Base-by-base conservation (phyloP, 371 early-diverging fungal genomes). In the Mortierella sp. region DNA sequence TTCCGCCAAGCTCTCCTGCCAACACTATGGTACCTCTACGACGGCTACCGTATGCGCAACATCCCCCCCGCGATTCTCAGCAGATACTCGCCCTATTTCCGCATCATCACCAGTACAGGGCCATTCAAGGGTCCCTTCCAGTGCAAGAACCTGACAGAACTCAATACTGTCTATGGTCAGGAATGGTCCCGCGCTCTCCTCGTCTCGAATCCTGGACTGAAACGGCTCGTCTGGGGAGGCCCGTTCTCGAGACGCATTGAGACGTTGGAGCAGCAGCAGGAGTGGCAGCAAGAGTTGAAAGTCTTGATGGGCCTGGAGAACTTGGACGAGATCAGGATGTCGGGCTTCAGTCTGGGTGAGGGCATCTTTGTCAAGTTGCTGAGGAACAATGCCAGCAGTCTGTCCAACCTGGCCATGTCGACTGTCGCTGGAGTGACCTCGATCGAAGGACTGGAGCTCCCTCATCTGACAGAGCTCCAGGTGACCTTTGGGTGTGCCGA, bases 351-450 rank as follows among this genome's bases (percentile, higher is more conserved):
- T 73, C 70, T 82, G 24, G 82, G 82, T 0, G 82, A 82, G 31
- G 82, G 82, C 9, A 57, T 82, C 71, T 82, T 82, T 82, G 82
- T 82, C 64, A 82, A 82, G 64, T 71, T 82, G 50, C 43, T 82
- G 69, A 78, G 69, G 70, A 82, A 82, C 64, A 82, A 82, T 64
- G 82, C 82, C 6, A 75, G 46, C 8, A 53, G 76, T n/a, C 73
- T 82, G 59, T 75, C 75, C 26, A 82, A 82, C 53, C 26, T 82
- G 73, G 51, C 72, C 21, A 57, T 82, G 69, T 73, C 78, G 21
- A 82, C 78, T 0, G 82, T 82, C 48, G 79, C 79, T 26, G 82
- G 82, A 8, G 79, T 82, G 13, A 82, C 82, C 10, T 82, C 82
- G 3, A 78, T 82, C 44, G 76, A 78, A 9, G 82, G 82, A 2